A percentile compares a stretch with the other conserved stretches of the same genome.
These are phyloP conservation scores for Pholiota conissans DNA, from an alignment of 768 basidiomycete species.

Conservation along the genomic window DNA sequence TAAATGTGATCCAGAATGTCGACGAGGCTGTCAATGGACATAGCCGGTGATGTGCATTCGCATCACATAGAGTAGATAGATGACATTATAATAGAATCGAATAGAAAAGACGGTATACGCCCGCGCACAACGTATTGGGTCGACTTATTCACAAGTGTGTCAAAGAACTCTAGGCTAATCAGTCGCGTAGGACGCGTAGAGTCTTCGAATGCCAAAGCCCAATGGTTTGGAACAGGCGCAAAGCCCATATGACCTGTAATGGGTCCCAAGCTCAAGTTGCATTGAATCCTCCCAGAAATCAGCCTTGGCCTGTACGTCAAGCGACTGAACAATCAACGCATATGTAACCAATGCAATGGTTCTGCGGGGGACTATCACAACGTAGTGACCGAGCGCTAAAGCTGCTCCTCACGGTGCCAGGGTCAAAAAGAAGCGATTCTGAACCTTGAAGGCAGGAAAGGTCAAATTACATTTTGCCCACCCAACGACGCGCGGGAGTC, in stretches of 20 bases:
- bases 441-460: background rate
- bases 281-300: background rate
- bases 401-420: background rate
- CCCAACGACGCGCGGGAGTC: too few relatives aligned
- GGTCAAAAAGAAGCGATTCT: background rate
- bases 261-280: background rate
- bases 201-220: background rate
- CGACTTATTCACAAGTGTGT: background rate
- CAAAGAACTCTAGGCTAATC: background rate
- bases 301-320: background rate
- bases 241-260: slow-evolving; percentile 1
- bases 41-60: background rate
- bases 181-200: background rate
- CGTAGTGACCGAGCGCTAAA: background rate
- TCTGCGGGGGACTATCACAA: background rate
- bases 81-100: too few relatives aligned
- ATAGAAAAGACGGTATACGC: background rate
- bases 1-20: too few relatives aligned
- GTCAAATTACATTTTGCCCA: background rate
- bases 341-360: too few relatives aligned
- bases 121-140: background rate
- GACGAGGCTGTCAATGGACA: background rate
- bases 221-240: background rate
- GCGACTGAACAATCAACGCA: background rate
- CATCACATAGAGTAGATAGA: background rate